These are phyloP conservation scores for Dysphania ambrosioides DNA, from an alignment of 148 eudicot species.

Conservation along the genomic window DNA sequence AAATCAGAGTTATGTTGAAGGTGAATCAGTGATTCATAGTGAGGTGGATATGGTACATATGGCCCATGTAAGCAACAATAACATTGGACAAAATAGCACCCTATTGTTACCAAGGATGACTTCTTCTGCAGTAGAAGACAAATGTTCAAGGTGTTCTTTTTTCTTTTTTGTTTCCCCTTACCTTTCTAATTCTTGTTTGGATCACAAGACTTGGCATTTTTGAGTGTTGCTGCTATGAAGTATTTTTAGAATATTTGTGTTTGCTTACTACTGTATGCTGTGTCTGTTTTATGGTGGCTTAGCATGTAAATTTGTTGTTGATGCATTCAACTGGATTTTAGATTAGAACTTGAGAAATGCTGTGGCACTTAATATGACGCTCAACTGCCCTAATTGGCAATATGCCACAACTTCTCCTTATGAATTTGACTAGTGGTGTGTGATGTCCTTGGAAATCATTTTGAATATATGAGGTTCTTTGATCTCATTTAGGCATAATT, in stretches of 20 bases:
- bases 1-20: conserved; percentile 24
- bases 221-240: background rate
- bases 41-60: conserved; percentile 21
- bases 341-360: background rate
- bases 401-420: background rate
- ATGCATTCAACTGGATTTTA: background rate
- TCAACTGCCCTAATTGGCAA: too few species aligned
- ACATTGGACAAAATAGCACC: conserved; percentile 28
- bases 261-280: background rate
- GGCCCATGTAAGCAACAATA: conserved; percentile 20
- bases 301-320: background rate
- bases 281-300: background rate
- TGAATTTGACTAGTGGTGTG: background rate
- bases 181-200: background rate
- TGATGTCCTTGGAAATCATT: background rate
- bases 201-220: background rate
- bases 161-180: background rate
- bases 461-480: background rate
- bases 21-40: conserved; percentile 19
- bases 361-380: background rate
- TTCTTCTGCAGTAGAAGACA: conserved; percentile 11
- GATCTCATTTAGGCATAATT: background rate
- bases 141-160: conserved; percentile 15
- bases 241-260: background rate
- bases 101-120: conserved; percentile 10